These are phyloP conservation scores for Lepidium africanum DNA, from an alignment of 345 rosid species.

Conservation along the genomic window DNA sequence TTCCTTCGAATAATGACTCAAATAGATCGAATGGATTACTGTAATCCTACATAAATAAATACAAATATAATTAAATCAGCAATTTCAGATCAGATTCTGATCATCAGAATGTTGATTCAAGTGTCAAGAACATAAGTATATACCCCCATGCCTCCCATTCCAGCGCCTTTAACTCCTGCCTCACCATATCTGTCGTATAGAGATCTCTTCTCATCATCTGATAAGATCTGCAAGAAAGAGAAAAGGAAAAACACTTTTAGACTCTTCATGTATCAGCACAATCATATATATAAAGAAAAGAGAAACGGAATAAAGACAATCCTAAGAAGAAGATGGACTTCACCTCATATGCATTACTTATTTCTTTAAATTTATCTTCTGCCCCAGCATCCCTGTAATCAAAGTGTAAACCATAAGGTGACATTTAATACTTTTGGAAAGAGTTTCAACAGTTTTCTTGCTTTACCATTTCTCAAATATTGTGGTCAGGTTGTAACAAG, in stretches of 20 bases:
- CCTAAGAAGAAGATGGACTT: conserved; percentile 15
- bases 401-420: not conserved
- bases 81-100: not conserved
- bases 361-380: conserved; percentile 91
- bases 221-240: conserved; percentile 53
- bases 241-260: not conserved
- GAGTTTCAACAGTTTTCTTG: not conserved
- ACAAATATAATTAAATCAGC: not conserved
- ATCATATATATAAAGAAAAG: no score
- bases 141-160: conserved; percentile 94
- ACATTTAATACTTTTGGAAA: not conserved
- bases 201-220: conserved; percentile 94
- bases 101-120: not conserved
- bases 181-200: conserved; percentile 94
- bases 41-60: conserved; percentile 53
- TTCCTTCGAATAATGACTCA: conserved; percentile 82
- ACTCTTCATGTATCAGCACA: not conserved
- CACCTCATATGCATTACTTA: conserved; percentile 98
- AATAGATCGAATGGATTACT: conserved; percentile 95
- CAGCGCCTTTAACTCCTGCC: conserved; percentile 95
- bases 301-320: no score
- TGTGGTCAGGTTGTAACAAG: not conserved
- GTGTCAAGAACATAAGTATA: not conserved
- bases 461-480: not conserved
- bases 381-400: conserved; percentile 77